Evolutionary conservation across 192 early-diverging fungal genomes (phyloP).

Genomic region (Coemansia sp.): DNA sequence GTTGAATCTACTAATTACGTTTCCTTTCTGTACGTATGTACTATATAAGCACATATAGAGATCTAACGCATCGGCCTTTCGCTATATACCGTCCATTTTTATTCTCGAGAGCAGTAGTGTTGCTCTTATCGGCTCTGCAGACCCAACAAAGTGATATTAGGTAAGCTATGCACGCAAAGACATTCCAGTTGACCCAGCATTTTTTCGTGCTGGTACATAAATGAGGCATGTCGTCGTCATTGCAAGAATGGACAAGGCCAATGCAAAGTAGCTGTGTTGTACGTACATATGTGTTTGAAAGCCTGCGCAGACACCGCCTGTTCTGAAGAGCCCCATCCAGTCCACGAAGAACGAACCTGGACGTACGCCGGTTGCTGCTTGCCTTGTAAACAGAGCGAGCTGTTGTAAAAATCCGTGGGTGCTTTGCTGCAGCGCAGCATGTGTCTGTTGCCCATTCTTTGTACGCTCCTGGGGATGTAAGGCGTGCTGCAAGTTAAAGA

Average conservation of each 20-base stretch:
- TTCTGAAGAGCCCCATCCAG: no score
- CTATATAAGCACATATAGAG: not conserved
- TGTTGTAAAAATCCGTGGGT: not conserved
- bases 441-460: not conserved
- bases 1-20: not conserved
- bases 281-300: no score
- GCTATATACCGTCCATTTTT: not conserved
- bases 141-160: not conserved
- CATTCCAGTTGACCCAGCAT: not conserved
- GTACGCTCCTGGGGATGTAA: not conserved
- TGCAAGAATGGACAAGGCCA: not conserved
- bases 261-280: not conserved
- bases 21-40: not conserved
- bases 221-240: not conserved
- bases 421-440: not conserved
- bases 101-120: not conserved
- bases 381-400: not conserved
- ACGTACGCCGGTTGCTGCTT: no score
- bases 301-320: no score
- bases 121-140: not conserved
- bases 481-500: constrained; percentile 1
- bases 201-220: not conserved
- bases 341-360: no score
- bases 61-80: not conserved
- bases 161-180: not conserved